A percentile compares a stretch with the other conserved stretches of the same genome.
Conservation (phyloP, 2,329 filamentous ascomycete species). For the Karstenula rhodostoma region DNA sequence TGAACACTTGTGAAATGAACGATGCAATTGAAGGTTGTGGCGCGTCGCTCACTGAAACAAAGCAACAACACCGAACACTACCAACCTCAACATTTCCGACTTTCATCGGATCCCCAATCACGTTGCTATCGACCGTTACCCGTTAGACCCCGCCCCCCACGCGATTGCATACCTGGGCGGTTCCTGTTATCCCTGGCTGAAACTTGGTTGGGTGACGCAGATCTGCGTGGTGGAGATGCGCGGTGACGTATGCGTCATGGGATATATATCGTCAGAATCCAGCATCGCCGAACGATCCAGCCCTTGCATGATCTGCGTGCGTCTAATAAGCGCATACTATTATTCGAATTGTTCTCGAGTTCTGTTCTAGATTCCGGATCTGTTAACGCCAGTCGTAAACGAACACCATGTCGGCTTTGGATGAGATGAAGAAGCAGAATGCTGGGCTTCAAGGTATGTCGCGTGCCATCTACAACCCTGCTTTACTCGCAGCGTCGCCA, state of each 20-base stretch:
- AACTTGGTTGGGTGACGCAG: constrained; percentile 17
- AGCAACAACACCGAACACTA: neutral
- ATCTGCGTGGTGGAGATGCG: constrained; percentile 10
- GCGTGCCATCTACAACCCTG: neutral
- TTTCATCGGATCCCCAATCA: neutral
- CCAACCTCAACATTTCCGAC: neutral
- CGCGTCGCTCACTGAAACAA: neutral
- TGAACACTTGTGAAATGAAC: neutral
- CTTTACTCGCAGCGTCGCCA: constrained; percentile 14
- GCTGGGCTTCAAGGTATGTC: constrained; percentile 51
- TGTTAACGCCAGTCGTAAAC: neutral
- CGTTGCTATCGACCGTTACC: neutral
- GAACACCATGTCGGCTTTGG: constrained; percentile 42
- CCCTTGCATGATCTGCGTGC: constrained; percentile 8
- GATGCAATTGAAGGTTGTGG: neutral
- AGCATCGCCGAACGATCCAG: neutral
- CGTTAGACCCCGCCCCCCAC: neutral
- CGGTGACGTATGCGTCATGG: constrained; percentile 18
- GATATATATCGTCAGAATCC: constrained; percentile 7
- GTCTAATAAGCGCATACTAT: neutral
- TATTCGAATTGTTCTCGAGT: neutral
- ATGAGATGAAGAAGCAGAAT: constrained; percentile 54
- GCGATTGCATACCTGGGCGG: neutral
- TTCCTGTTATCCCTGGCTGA: constrained; percentile 2
- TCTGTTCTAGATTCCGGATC: neutral